phyloP scores from a whole-genome alignment of 2,329 filamentous ascomycete genomes.

The Pseudogymnoascus sp. region DNA sequence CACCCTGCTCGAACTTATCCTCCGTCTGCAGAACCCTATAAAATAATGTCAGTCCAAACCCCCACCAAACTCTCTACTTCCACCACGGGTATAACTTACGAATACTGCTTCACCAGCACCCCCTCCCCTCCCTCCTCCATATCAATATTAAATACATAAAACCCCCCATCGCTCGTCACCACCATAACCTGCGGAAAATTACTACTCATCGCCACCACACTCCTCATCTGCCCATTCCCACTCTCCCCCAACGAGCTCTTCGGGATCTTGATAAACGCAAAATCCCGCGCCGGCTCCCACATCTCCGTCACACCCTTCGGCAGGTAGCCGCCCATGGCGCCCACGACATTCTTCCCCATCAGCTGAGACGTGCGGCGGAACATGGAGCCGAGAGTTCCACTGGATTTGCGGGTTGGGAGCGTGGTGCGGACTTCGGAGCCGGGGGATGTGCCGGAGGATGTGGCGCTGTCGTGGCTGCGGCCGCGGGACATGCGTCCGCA shows the following conservation, averaged over 20 bases:
- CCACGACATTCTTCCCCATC: slow-evolving; percentile 81
- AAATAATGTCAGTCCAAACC: not conserved
- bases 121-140: slow-evolving; percentile 93
- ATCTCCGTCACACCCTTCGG: slow-evolving; percentile 93
- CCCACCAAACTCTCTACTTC: not conserved
- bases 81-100: slow-evolving; percentile 51
- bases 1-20: slow-evolving; percentile 3
- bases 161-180: slow-evolving; percentile 89
- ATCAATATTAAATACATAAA: slow-evolving; percentile 93
- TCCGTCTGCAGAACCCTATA: not conserved
- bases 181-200: slow-evolving; percentile 96
- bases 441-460: slow-evolving; percentile 25
- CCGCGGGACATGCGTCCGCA: slow-evolving; percentile 26
- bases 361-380: slow-evolving; percentile 91
- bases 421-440: slow-evolving; percentile 24
- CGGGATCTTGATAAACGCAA: slow-evolving; percentile 92
- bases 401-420: slow-evolving; percentile 41
- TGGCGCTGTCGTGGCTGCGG: slow-evolving; percentile 49
- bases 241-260: slow-evolving; percentile 41
- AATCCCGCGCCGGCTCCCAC: slow-evolving; percentile 92
- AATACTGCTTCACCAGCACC: slow-evolving; percentile 83
- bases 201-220: slow-evolving; percentile 95
- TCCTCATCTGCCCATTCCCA: slow-evolving; percentile 58
- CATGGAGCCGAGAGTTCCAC: slow-evolving; percentile 83
- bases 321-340: slow-evolving; percentile 84